These are phyloP conservation scores for Tricholoma sp. DNA, from an alignment of 768 basidiomycete species.

Conservation along the genomic window DNA sequence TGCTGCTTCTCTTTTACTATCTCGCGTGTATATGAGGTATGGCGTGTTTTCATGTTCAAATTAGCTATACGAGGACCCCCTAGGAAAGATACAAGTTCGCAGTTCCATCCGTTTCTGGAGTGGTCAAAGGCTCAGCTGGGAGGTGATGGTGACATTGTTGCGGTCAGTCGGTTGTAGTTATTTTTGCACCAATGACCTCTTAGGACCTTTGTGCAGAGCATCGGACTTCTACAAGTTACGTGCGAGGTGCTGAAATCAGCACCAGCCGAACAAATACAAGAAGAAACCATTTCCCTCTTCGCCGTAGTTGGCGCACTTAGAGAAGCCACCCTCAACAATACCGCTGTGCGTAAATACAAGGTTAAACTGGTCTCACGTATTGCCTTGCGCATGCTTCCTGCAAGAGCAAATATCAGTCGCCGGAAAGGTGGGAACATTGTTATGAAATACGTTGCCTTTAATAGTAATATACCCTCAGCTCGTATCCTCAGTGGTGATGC, in stretches of 20 bases:
- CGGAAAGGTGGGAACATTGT: constrained; percentile 34
- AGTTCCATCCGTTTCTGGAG: constrained; percentile 48
- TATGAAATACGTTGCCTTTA: not conserved
- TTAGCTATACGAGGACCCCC: constrained; percentile 1
- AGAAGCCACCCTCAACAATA: constrained; percentile 45
- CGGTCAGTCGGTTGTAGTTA: constrained; percentile 30
- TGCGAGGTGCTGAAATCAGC: constrained; percentile 68
- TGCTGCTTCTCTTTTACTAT: constrained; percentile 74
- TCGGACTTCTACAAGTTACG: constrained; percentile 64
- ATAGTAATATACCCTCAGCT: constrained; percentile 15
- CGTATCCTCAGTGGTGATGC: constrained; percentile 24
- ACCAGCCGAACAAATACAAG: constrained; percentile 46
- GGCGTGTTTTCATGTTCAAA: constrained; percentile 14
- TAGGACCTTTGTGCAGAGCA: constrained; percentile 37
- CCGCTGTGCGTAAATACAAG: constrained; percentile 62
- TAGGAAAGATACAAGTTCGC: constrained; percentile 55
- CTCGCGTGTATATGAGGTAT: constrained; percentile 77
- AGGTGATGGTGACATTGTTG: constrained; percentile 41
- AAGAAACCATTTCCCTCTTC: constrained; percentile 38
- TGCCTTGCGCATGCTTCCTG: constrained; percentile 58
- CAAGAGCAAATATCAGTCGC: constrained; percentile 27
- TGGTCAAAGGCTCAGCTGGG: constrained; percentile 37
- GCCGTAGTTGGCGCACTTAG: constrained; percentile 40
- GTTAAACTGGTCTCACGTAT: constrained; percentile 66
- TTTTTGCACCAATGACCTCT: not conserved